Evolutionary conservation across 2,329 filamentous ascomycete genomes (phyloP).

Genomic region (Neopestalotiopsis sp.): DNA sequence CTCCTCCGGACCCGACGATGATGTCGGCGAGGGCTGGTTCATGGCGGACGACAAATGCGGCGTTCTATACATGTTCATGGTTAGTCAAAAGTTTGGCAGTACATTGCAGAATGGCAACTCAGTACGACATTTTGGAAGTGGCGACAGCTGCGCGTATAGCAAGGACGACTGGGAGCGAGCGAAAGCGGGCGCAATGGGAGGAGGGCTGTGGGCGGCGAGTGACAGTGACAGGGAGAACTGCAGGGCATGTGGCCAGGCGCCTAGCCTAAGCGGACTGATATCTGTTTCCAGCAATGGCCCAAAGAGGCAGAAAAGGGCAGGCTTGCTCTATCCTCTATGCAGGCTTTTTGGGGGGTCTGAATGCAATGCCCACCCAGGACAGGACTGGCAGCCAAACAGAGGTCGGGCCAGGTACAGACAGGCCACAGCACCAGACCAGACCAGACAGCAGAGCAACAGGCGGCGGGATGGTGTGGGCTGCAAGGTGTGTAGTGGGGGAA

Average conservation of each 20-base stretch:
- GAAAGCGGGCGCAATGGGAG: conserved; percentile 8
- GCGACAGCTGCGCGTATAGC: conserved; percentile 12
- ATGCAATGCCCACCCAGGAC: conserved; percentile 8
- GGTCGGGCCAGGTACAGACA: not conserved
- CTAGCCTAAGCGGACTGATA: conserved; percentile 16
- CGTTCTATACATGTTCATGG: conserved; percentile 47
- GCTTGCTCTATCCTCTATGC: not conserved
- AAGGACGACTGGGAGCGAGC: not conserved
- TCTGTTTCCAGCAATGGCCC: conserved; percentile 30
- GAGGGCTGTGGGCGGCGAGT: conserved; percentile 7
- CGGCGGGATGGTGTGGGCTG: conserved; percentile 22
- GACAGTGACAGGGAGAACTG: conserved; percentile 17
- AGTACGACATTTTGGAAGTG: conserved; percentile 7
- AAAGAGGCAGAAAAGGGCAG: conserved; percentile 25
- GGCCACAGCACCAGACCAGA: not conserved
- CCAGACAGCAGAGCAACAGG: conserved; percentile 10
- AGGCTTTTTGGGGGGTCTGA: not conserved
- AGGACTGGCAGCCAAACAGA: conserved; percentile 5
- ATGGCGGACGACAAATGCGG: conserved; percentile 61
- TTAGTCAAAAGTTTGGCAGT: conserved; percentile 31
- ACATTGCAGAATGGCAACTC: conserved; percentile 12
- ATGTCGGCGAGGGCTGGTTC: conserved; percentile 75
- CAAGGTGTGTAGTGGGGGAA: conserved; percentile 13
- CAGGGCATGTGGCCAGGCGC: conserved; percentile 17
- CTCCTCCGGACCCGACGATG: conserved; percentile 81